Evolutionary conservation across 1,139 yeast species (phyloP), one percentile per base, ranked within the genome.

Genomic region (Casaregolazyma lundiana): DNA sequence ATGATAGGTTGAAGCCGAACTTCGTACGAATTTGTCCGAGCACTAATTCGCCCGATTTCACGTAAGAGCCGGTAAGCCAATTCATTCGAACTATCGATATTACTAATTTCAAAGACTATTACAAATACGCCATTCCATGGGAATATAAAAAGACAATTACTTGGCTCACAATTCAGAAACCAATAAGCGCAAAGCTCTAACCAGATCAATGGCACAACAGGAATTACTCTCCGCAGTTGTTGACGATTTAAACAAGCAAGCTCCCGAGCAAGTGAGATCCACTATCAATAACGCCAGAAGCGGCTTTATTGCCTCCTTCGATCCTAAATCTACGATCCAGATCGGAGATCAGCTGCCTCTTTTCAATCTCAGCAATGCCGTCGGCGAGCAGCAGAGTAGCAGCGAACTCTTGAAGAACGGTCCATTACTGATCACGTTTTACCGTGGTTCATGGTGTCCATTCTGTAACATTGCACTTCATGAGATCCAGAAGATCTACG

Each of bases 391-490:
- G 7, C 11, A 20, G 8, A 19, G 13, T 18, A 39, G 19, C 24
- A 17, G 15, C 3, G 30, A 6, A 8, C 42, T 21, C 18, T 11
- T 24, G 2, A 24, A 38, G 7, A 34, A 34, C 5, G 37, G 37
- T 9, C 19, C 32, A 3, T 15, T 24, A 2, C 16, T 38, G 32
- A 18, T 38, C 6, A 20, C 30, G 2, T 21, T 21, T 22, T 38
- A 29, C 20, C 18, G 34, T 18, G 44, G 36, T 38, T 13, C 20
- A 2, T 34, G 37, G 37, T 34, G 37, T 11, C 37, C 37, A 13
- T 34, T 17, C 16, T 34, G 37, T 16, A 34, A 34, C 7, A 15
- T 34, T 19, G 37, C 20, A 3, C 37, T 34, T 6, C 20, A 19
- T 17, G 37, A 19, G 21, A 17, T 17, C 15, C 37, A 34, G 21